A percentile compares a stretch with the other conserved stretches of the same genome.
Conservation (phyloP, 768 basidiomycete species). For the Mycena haematopus region DNA sequence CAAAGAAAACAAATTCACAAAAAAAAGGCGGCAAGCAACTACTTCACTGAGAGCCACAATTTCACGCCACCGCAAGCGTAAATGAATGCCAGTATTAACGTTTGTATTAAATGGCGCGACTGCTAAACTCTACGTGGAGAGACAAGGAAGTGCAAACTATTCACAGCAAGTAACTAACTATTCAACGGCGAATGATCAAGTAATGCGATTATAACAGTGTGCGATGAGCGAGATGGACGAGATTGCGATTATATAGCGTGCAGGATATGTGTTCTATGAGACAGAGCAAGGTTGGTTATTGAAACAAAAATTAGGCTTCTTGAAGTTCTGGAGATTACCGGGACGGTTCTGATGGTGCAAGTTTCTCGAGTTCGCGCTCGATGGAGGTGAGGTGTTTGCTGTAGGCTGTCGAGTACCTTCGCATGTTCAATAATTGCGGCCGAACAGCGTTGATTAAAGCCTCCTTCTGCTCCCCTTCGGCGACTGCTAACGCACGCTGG, state of each 20-base stretch:
- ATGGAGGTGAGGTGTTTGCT: slow-evolving; percentile 84
- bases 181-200: slow-evolving; percentile 30
- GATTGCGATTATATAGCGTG: slow-evolving; percentile 35
- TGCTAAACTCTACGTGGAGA: neutral
- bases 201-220: slow-evolving; percentile 43
- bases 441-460: slow-evolving; percentile 65
- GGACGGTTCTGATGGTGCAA: slow-evolving; percentile 37
- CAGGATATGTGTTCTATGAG: slow-evolving; percentile 19
- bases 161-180: slow-evolving; percentile 29
- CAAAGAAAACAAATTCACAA: neutral
- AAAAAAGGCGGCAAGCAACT: too few relatives aligned
- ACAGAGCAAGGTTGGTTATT: slow-evolving; percentile 29
- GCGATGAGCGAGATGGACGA: slow-evolving; percentile 40
- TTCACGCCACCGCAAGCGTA: too few relatives aligned
- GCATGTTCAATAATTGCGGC: slow-evolving; percentile 73
- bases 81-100: slow-evolving; percentile 30
- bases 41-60: neutral
- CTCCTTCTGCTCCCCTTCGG: slow-evolving; percentile 76
- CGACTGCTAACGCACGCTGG: slow-evolving; percentile 75
- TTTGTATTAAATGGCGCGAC: slow-evolving; percentile 25
- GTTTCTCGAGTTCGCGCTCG: slow-evolving; percentile 71
- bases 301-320: slow-evolving; percentile 35
- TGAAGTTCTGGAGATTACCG: slow-evolving; percentile 21
- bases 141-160: slow-evolving; percentile 27
- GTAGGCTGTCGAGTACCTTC: slow-evolving; percentile 72